Evolutionary conservation across 192 early-diverging fungal genomes (phyloP).

Genomic region (Podila epigama): DNA sequence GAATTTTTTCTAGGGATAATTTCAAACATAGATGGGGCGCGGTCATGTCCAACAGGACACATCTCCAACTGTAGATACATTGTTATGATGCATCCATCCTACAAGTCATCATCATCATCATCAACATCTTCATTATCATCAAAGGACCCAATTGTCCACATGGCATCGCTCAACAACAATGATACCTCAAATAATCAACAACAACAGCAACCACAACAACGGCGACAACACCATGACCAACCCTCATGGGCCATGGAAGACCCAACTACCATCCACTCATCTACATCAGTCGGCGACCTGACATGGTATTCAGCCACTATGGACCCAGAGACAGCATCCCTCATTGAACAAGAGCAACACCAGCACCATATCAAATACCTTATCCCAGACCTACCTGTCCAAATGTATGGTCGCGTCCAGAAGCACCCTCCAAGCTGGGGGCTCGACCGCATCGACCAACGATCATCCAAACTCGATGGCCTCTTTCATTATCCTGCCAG

Average conservation of each 20-base stretch:
- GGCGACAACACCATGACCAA: background rate
- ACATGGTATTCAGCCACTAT: conserved; percentile 30
- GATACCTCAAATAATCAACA: background rate
- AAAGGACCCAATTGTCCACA: background rate
- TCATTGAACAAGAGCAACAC: conserved; percentile 12
- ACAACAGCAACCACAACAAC: background rate
- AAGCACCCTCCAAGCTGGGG: conserved; percentile 39
- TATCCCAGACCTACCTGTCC: conserved; percentile 24
- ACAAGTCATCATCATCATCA: background rate
- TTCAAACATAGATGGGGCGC: background rate
- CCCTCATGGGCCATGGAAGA: background rate
- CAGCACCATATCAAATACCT: conserved; percentile 28
- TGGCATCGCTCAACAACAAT: background rate
- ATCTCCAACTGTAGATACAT: conserved; percentile 27
- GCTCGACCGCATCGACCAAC: conserved; percentile 40
- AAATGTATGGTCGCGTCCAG: conserved; percentile 32
- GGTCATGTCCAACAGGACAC: background rate
- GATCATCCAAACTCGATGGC: conserved; percentile 22
- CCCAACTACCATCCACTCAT: background rate
- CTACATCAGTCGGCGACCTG: conserved; percentile 10
- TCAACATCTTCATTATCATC: background rate
- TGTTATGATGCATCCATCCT: conserved; percentile 37
- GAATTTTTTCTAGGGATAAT: too few relatives aligned
- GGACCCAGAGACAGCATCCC: conserved; percentile 14
- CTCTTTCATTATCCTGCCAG: conserved; percentile 26